Percentiles rank a stretch among this genome's conserved stretches.
These are phyloP conservation scores for Millerago galiae DNA, from an alignment of 805 yeast genomes.

Conservation along the genomic window DNA sequence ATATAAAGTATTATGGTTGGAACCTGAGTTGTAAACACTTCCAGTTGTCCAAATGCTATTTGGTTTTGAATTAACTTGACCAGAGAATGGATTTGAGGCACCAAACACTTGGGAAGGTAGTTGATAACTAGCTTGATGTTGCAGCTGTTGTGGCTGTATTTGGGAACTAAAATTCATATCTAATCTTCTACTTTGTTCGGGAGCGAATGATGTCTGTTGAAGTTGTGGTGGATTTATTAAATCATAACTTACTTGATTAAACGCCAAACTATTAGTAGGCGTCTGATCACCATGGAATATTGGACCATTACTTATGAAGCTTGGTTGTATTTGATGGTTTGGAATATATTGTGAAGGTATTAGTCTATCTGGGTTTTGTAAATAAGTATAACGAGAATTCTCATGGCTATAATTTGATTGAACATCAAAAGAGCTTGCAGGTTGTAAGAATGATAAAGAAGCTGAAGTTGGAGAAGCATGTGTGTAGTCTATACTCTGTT, in stretches of 20 bases:
- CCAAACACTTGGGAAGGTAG: neutral
- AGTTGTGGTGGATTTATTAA: neutral
- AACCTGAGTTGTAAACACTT: neutral
- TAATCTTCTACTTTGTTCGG: neutral
- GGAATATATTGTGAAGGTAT: neutral
- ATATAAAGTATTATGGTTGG: neutral
- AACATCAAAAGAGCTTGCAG: neutral
- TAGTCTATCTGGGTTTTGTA: neutral
- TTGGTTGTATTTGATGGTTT: neutral
- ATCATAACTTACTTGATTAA: neutral
- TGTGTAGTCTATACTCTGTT: neutral
- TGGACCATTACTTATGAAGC: neutral
- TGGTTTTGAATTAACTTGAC: neutral
- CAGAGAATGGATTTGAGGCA: neutral
- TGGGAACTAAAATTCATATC: neutral
- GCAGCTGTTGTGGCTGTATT: neutral
- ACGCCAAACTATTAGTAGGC: neutral
- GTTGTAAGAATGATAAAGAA: neutral
- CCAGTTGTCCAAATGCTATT: neutral
- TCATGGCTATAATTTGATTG: neutral
- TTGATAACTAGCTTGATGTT: neutral
- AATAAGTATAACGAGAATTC: neutral
- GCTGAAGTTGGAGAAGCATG: neutral
- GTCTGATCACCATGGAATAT: neutral
- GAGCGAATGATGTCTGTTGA: neutral